These are phyloP conservation scores for Emmonsia crescens DNA, from an alignment of 2,329 filamentous ascomycete genomes.

Conservation along the genomic window DNA sequence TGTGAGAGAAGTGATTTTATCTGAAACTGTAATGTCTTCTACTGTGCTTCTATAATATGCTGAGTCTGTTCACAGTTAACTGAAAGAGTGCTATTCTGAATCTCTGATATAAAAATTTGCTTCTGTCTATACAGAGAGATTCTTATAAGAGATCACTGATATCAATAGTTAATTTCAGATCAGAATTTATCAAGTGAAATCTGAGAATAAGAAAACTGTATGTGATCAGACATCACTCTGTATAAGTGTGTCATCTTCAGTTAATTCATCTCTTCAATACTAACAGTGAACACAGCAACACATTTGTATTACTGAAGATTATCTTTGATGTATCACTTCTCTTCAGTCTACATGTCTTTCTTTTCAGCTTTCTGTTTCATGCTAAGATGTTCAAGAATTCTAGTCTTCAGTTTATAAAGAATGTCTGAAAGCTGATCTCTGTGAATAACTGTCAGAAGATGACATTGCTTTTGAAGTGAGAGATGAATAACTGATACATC, in stretches of 20 bases:
- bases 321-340: constrained; percentile 29
- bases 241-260: neutral
- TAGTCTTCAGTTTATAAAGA: constrained; percentile 16
- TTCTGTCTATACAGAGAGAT: constrained; percentile 15
- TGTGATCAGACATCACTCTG: no score
- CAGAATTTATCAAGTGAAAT: constrained; percentile 16
- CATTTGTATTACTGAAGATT: constrained; percentile 26
- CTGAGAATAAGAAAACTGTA: constrained; percentile 18
- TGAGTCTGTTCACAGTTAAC: constrained; percentile 16
- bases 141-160: constrained; percentile 13
- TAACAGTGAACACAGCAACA: constrained; percentile 18
- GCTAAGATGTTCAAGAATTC: constrained; percentile 15
- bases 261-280: constrained; percentile 2
- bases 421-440: constrained; percentile 15
- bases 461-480: constrained; percentile 15
- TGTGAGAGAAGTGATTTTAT: constrained; percentile 15
- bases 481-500: constrained; percentile 17
- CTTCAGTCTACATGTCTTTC: constrained; percentile 26
- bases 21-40: constrained; percentile 16
- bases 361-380: constrained; percentile 23
- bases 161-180: constrained; percentile 14
- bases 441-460: constrained; percentile 15
- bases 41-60: no score
- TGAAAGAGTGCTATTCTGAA: constrained; percentile 13
- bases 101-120: constrained; percentile 17